These are phyloP conservation scores for Quercus glauca DNA, from an alignment of 306 rosid species.

Conservation along the genomic window DNA sequence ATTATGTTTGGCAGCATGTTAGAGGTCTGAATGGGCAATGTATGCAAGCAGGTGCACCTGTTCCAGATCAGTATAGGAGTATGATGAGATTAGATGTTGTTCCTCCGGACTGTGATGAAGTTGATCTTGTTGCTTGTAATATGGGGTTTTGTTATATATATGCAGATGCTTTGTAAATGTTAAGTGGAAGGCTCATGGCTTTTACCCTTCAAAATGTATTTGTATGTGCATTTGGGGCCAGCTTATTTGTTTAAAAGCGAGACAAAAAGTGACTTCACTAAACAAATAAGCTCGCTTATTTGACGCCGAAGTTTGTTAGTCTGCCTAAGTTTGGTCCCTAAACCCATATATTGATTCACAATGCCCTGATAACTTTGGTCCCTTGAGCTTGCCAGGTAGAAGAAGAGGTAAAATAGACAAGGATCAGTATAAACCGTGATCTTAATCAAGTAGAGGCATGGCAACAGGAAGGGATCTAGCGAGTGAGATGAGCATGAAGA, in stretches of 20 bases:
- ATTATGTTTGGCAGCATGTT: constrained; percentile 71
- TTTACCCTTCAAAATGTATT: background rate
- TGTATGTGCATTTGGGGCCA: background rate
- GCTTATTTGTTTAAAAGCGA: too few relatives aligned
- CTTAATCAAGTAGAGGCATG: background rate
- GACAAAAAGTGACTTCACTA: too few relatives aligned
- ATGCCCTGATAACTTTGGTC: background rate
- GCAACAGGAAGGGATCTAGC: background rate
- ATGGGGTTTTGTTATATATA: background rate
- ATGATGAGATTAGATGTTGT: constrained; percentile 90
- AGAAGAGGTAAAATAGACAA: background rate
- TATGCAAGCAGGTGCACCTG: constrained; percentile 70
- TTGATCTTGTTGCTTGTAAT: constrained; percentile 62
- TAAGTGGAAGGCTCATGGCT: background rate
- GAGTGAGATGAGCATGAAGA: background rate
- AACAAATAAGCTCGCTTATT: too few relatives aligned
- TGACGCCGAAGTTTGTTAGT: too few relatives aligned
- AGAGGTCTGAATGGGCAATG: constrained; percentile 59
- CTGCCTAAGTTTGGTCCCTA: too few relatives aligned
- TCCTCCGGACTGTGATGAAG: constrained; percentile 70
- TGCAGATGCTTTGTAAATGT: background rate
- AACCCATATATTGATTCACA: background rate
- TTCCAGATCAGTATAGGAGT: constrained; percentile 62
- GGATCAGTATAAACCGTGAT: background rate
- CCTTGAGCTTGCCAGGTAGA: background rate